phyloP scores from a whole-genome alignment of 1,284 basidiomycete species.

The Apiotrichum siamense region DNA sequence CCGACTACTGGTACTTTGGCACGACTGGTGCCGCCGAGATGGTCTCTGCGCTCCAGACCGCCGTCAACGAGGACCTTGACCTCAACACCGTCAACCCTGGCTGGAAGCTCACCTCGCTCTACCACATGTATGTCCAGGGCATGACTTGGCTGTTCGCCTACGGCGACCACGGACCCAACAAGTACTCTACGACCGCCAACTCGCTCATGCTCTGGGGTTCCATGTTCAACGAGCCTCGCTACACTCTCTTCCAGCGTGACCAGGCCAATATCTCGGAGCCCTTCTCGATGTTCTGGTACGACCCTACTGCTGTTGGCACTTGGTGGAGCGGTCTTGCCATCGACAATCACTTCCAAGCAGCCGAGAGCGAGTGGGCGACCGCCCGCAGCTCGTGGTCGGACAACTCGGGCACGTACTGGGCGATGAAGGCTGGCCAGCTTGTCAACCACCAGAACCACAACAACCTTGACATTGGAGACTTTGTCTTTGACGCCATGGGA shows the following conservation, averaged over 20 bases:
- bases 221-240: constrained; percentile 63
- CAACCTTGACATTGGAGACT: constrained; percentile 87
- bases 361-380: constrained; percentile 72
- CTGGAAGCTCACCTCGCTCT: constrained; percentile 70
- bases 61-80: constrained; percentile 71
- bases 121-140: constrained; percentile 85
- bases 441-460: constrained; percentile 84
- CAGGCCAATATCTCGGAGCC: constrained; percentile 83
- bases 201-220: constrained; percentile 59
- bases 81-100: constrained; percentile 65
- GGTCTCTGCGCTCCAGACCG: constrained; percentile 71
- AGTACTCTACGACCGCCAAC: constrained; percentile 55
- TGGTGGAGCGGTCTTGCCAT: constrained; percentile 84
- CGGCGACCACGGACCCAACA: constrained; percentile 93
- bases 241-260: constrained; percentile 87
- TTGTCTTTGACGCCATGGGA: constrained; percentile 90
- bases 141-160: constrained; percentile 84
- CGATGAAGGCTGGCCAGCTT: constrained; percentile 75
- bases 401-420: constrained; percentile 72
- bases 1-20: constrained; percentile 95
- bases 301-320: constrained; percentile 71
- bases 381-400: constrained; percentile 94
- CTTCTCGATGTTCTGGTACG: constrained; percentile 97
- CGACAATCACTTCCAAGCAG: constrained; percentile 72
- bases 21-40: constrained; percentile 92